Base-by-base conservation (phyloP, 331 rosid genomes). In the Acacia pycnantha region DNA sequence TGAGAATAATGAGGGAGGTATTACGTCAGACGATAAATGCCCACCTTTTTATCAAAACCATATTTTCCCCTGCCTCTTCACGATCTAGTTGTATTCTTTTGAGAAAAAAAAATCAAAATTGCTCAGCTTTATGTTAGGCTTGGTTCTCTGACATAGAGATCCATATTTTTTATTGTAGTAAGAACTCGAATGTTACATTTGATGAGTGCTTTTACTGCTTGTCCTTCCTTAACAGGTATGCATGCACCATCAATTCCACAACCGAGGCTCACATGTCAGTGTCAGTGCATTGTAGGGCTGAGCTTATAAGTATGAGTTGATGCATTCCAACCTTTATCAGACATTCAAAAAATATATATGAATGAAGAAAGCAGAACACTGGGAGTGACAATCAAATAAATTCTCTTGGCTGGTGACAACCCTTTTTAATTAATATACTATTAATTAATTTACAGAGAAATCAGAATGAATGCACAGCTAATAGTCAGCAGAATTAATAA, bases 1-100 rank as follows among this genome's bases (percentile, higher is more conserved):
- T 92, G 98, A 88, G 92, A 90, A 89, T 89, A 81, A 90, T 87
- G 94, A 86, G 81, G 84, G 85, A 73, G 88, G 83, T 85, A 86
- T 82, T 86, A 88, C 92, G 85, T 94, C 95, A 88, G 87, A 83
- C 89, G 91, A 93, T 93, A 90, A 91, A 94, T 91, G 90, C 81
- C 76, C 68, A 40, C 74, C 84, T 76, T 76, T 77, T 78, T 16
- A 14, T 16, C 9, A 50, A 50, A 14, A 13, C 64, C 73, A 35
- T 37, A 21, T 47, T 77, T 18, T 5, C 19, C 61, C 31, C 46
- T 61, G 14, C 48, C 41, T 76, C 21, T 9, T 76, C 68, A 11
- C 0, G 11, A 22, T 11, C 35, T 59, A 24, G 8, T 50, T 50
- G 5, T 18, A 50, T 4, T 50, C 2, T 15, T 50, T 50, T 15